phyloP scores from a whole-genome alignment of 352 stramenopile genomes.

The Phytophthora nicotianae region DNA sequence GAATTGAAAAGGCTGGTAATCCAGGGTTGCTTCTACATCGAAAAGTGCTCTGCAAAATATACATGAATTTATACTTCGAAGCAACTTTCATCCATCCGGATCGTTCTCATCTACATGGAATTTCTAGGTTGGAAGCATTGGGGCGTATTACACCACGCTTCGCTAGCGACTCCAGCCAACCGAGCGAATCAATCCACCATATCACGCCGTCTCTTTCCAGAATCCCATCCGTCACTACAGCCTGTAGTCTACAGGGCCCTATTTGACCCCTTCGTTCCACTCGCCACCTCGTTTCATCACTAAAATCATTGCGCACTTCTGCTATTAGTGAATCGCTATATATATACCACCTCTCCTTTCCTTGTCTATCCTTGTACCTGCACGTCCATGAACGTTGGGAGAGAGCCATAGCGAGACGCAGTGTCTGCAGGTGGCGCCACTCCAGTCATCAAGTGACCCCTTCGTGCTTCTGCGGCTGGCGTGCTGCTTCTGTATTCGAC shows the following conservation, averaged over 20 bases:
- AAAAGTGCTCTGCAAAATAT: too few species aligned
- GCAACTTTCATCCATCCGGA: background rate
- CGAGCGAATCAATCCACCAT: conserved; percentile 5
- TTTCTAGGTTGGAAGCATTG: conserved; percentile 23
- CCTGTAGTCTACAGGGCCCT: too few species aligned
- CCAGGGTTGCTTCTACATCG: conserved; percentile 2
- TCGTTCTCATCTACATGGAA: conserved; percentile 14
- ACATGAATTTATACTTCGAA: background rate
- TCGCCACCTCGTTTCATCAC: conserved; percentile 7
- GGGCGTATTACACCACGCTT: conserved; percentile 11
- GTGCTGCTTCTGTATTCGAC: conserved; percentile 23
- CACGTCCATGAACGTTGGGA: conserved; percentile 15
- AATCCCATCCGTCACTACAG: conserved; percentile 13
- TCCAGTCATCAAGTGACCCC: conserved; percentile 20
- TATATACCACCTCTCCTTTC: conserved; percentile 6
- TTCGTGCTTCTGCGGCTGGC: conserved; percentile 9
- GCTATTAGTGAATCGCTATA: background rate
- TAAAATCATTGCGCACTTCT: too few species aligned
- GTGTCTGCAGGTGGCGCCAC: conserved; percentile 13
- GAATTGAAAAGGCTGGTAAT: conserved; percentile 16
- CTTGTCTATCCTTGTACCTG: background rate
- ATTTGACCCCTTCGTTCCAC: conserved; percentile 8
- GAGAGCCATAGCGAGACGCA: conserved; percentile 9
- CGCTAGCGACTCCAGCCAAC: conserved; percentile 5
- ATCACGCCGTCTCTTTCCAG: conserved; percentile 19